Conservation (phyloP, 345 rosid species). For the Carallia brachiata region DNA sequence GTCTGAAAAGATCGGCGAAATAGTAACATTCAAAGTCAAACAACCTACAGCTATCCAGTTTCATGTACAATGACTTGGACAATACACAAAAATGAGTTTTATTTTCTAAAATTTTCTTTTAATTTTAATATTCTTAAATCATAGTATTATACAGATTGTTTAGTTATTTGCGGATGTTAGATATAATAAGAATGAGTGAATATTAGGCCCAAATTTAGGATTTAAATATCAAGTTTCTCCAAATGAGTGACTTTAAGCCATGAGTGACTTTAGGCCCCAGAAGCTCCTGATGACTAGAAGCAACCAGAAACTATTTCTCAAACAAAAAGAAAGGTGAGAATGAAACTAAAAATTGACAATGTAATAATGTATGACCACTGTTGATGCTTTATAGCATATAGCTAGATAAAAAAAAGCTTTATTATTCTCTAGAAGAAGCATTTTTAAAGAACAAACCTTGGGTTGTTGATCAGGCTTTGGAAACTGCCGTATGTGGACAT, state of each 20-base stretch:
- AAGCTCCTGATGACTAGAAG: background rate
- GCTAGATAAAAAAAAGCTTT: background rate
- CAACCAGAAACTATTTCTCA: background rate
- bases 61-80: background rate
- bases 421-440: background rate
- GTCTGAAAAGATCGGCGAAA: background rate
- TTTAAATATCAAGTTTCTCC: background rate
- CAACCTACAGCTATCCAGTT: background rate
- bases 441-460: conserved; percentile 56
- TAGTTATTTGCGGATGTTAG: too few species aligned
- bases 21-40: background rate
- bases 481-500: conserved; percentile 92
- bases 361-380: background rate
- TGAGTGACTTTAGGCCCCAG: background rate
- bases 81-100: background rate
- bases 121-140: too few species aligned
- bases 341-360: background rate
- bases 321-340: background rate
- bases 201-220: background rate
- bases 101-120: background rate
- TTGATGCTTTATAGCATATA: background rate
- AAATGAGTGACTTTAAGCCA: too few species aligned
- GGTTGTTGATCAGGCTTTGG: conserved; percentile 98
- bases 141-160: too few species aligned
- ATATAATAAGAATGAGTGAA: background rate